Conservation (phyloP, 192 early-diverging fungal species). For the Geosiphon pyriformis region DNA sequence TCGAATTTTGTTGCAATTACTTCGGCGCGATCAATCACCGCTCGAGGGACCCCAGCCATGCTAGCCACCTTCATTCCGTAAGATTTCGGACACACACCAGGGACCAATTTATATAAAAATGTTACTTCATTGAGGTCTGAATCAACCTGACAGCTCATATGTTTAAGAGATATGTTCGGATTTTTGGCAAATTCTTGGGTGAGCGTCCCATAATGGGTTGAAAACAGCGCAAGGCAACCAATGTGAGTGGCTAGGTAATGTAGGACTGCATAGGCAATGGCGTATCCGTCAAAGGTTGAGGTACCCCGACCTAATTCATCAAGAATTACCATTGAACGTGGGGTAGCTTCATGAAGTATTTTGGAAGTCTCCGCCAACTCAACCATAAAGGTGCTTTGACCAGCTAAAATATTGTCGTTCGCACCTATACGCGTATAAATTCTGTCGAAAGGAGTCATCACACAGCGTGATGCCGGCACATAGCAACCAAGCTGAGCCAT, state of each 20-base stretch:
- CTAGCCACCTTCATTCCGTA: slow-evolving; percentile 98
- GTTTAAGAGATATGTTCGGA: slow-evolving; percentile 73
- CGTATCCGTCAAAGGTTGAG: slow-evolving; percentile 93
- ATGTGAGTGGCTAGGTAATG: slow-evolving; percentile 75
- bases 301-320: slow-evolving; percentile 99
- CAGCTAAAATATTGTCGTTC: slow-evolving; percentile 92
- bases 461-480: slow-evolving; percentile 77
- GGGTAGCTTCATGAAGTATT: slow-evolving; percentile 88
- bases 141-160: slow-evolving; percentile 82
- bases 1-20: slow-evolving; percentile 74
- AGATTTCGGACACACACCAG: slow-evolving; percentile 85
- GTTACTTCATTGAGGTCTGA: slow-evolving; percentile 81
- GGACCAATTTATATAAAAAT: slow-evolving; percentile 86
- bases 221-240: slow-evolving; percentile 88
- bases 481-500: slow-evolving; percentile 95
- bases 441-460: slow-evolving; percentile 79
- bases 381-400: slow-evolving; percentile 96
- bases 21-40: slow-evolving; percentile 67
- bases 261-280: slow-evolving; percentile 90
- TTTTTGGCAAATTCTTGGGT: slow-evolving; percentile 79
- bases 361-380: slow-evolving; percentile 91
- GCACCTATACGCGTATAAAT: slow-evolving; percentile 98
- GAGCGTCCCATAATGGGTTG: slow-evolving; percentile 92
- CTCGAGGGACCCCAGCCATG: slow-evolving; percentile 87
- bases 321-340: slow-evolving; percentile 84